Evolutionary conservation across 1,139 yeast species (phyloP).

Genomic region (Sugiyamaella neomexicana): DNA sequence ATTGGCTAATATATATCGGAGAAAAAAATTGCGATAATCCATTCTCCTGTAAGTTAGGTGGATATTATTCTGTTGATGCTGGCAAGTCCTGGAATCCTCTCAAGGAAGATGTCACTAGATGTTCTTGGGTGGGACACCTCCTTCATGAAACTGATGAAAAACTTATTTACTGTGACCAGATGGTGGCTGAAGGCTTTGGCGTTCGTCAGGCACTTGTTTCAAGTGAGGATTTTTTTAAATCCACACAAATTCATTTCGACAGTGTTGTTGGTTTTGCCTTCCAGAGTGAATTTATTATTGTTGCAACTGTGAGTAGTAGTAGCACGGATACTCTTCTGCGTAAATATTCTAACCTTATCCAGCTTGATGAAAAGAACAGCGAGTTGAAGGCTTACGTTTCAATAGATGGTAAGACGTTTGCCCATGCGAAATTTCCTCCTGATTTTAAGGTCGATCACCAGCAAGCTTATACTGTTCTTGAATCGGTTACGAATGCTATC

Average conservation of each 20-base stretch:
- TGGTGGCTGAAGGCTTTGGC: constrained; percentile 37
- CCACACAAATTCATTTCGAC: constrained; percentile 47
- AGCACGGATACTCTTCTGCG: constrained; percentile 21
- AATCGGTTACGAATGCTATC: constrained; percentile 70
- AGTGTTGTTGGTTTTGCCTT: constrained; percentile 64
- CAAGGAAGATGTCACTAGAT: constrained; percentile 51
- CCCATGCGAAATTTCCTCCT: constrained; percentile 77
- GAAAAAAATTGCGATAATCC: constrained; percentile 55
- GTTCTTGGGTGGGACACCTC: constrained; percentile 63
- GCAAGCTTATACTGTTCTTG: constrained; percentile 83
- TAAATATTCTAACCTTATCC: constrained; percentile 20
- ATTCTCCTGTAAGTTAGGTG: constrained; percentile 54
- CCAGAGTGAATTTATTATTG: constrained; percentile 66
- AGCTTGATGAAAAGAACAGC: constrained; percentile 15
- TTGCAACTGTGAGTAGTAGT: constrained; percentile 55
- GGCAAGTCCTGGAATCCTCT: constrained; percentile 56
- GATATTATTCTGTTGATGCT: constrained; percentile 58
- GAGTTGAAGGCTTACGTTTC: constrained; percentile 68
- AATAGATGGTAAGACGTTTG: constrained; percentile 76
- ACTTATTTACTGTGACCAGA: constrained; percentile 62
- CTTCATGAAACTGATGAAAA: constrained; percentile 44
- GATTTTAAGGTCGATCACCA: constrained; percentile 61
- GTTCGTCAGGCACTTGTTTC: constrained; percentile 48
- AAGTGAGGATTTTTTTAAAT: constrained; percentile 54
- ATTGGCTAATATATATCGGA: constrained; percentile 72